phyloP scores from a whole-genome alignment of 176 grass and related monocot species.

The Pontederia paniculata region DNA sequence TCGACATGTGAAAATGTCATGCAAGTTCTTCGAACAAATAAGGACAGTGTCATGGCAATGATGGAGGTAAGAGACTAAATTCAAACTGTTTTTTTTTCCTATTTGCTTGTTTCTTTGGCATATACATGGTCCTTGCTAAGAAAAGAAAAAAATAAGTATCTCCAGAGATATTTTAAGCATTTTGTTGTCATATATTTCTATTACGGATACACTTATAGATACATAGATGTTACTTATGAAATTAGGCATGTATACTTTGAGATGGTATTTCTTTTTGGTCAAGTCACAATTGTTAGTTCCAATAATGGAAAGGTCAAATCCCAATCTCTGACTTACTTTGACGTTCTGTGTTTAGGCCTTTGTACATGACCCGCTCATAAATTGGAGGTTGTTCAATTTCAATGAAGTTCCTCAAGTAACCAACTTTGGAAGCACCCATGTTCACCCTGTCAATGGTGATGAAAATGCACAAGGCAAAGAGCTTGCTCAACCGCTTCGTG shows the following conservation, averaged over 20 bases:
- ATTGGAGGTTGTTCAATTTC: constrained; percentile 98
- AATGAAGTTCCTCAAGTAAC: constrained; percentile 97
- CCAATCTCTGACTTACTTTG: constrained; percentile 2
- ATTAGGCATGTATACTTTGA: too few relatives aligned
- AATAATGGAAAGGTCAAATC: too few relatives aligned
- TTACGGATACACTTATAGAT: too few relatives aligned
- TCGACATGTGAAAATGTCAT: constrained; percentile 98
- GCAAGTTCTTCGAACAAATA: constrained; percentile 97
- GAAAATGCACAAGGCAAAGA: constrained; percentile 48
- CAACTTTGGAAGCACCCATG: constrained; percentile 54
- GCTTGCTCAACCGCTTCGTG: constrained; percentile 64
- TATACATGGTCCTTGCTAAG: too few relatives aligned
- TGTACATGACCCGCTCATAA: constrained; percentile 96
- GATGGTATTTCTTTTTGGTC: too few relatives aligned
- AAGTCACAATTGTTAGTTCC: too few relatives aligned
- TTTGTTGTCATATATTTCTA: background rate
- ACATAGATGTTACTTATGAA: too few relatives aligned
- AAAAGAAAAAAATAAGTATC: too few relatives aligned
- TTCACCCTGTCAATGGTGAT: constrained; percentile 61
- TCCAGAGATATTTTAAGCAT: background rate
- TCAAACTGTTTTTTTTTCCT: too few relatives aligned
- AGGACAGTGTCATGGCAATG: constrained; percentile 98
- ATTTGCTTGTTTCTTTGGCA: too few relatives aligned
- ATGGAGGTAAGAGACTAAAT: constrained; percentile 57
- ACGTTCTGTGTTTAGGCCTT: constrained; percentile 54